A percentile compares a stretch with the other conserved stretches of the same genome.
Conservation (phyloP, 2,329 filamentous ascomycete species). For the Apiospora koreana region DNA sequence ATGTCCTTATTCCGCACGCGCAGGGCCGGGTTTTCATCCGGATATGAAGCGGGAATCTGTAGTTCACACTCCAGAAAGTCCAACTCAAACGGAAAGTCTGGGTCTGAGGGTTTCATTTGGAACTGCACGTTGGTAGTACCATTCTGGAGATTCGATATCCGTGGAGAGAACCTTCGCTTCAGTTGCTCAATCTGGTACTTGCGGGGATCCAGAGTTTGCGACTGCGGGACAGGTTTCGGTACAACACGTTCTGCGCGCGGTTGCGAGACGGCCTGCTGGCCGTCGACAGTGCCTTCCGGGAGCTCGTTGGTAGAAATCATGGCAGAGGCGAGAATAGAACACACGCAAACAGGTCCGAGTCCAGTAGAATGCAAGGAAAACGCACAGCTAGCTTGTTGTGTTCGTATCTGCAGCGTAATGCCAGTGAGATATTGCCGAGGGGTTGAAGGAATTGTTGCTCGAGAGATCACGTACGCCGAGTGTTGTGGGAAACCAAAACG, state of each 20-base stretch:
- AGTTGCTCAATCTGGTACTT: conserved; percentile 76
- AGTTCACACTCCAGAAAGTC: conserved; percentile 68
- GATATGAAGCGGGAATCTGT: conserved; percentile 65
- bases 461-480: not conserved
- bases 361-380: not conserved
- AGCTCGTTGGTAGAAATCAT: conserved; percentile 42
- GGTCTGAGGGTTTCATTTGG: conserved; percentile 71
- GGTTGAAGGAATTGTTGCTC: not conserved
- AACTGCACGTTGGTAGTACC: conserved; percentile 63
- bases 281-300: conserved; percentile 30
- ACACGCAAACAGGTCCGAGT: not conserved
- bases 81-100: conserved; percentile 81
- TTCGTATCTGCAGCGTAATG: not conserved
- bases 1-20: conserved; percentile 69
- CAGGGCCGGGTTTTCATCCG: conserved; percentile 57
- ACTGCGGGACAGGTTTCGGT: conserved; percentile 64
- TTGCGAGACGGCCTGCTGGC: conserved; percentile 49
- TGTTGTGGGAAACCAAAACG: not conserved
- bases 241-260: conserved; percentile 53
- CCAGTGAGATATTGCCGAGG: not conserved
- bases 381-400: not conserved
- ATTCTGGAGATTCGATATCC: conserved; percentile 42
- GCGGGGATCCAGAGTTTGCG: conserved; percentile 67
- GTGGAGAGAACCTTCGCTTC: conserved; percentile 62
- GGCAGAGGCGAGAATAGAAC: conserved; percentile 6